Evolutionary conservation across 2,329 filamentous ascomycete genomes (phyloP), one percentile per base, ranked within the genome.

Genomic region (Talaromyces islandicus): DNA sequence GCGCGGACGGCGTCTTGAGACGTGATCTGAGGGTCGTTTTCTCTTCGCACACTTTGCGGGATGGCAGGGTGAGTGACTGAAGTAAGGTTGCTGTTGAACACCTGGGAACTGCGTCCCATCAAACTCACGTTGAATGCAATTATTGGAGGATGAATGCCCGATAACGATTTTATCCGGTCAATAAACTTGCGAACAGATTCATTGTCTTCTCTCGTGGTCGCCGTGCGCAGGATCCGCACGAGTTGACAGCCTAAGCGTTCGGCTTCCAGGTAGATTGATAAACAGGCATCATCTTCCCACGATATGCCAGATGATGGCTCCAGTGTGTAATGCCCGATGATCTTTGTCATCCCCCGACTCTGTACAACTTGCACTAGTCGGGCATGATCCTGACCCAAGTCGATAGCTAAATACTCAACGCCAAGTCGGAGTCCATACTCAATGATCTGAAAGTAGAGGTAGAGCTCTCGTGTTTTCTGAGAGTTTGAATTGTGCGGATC

Each of bases 21-120:
- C 7, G 71, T 75, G 19, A 77, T 73, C 52, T 70, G 65, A 11
- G 74, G 68, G 57, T 75, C 71, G 7, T 64, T 63, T 52, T 64
- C 65, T 51, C 70, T 66, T 25, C 66, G 63, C 6, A 55, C 53
- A 7, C 57, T 56, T 11, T 64, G 65, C 27, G 66, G 66, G 56
- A 77, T 72, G 6, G 71, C 72, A 19, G 73, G 69, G 57, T 78
- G 76, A 3, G 72, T 75, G n/a, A 78, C 75, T 2, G 70, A 68
- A 7, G 75, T 78, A 54, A 78, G 64, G 14, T 71, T 73, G 4
- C 70, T 69, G 60, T 78, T 78, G 62, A 77, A 75, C 1, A 78
- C 69, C 60, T 78, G 76, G n/a, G 76, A 77, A 11, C 75, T 78
- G 17, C 75, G 73, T 43, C 76, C 76, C 17, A 77, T 65, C 7